Evolutionary conservation across 139 green algal genomes (phyloP), one percentile per base, ranked within the genome.

Genomic region (Auxenochlorella pyrenoidosa): DNA sequence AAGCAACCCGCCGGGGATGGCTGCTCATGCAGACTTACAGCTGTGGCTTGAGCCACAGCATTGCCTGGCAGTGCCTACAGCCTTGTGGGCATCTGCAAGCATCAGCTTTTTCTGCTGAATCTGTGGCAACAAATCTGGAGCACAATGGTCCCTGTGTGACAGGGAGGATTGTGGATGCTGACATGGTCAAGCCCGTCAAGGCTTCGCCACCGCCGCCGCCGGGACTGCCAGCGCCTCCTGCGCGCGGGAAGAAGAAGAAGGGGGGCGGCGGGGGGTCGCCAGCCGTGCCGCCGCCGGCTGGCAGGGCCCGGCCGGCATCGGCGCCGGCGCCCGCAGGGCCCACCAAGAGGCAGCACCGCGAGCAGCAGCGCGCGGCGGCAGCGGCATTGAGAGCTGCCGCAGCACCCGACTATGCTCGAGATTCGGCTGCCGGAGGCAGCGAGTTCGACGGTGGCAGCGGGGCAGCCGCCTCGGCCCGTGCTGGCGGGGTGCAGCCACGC

Each of bases 151-250:
- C 36, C 4, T 28, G 8, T 10, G 0, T 47, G 26, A n/a, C 41
- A 85, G 80, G 80, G 28, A 63, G 60, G 6, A 85, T 76, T 2
- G 72, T 59, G 1, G 66, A 40, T n/a, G 80, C 80, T 10, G 80
- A 76, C 6, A 76, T 85, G 40, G 63, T 85, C 6, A 85, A 65
- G 30, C 80, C 80, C 1, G 32, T 43, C 40, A 85, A 85, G 80
- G 60, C 60, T n/a, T 32, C 63, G 6, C 63, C 79, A 6, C n/a
- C 79, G 38, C 59, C 80, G n/a, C 80, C 80, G 16, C 80, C 80
- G 12, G 60, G 60, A 40, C 40, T 76, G 16, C 54, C 63, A 12
- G 60, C 63, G 10, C 79, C 79, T 0, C 10, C 58, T 10, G 0
- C 21, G 26, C 32, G 13, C 22, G 22, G 38, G 26, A 19, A 51